Evolutionary conservation across 805 yeast species (phyloP), one percentile per base, ranked within the genome.

Genomic region (Lachancea kluyveri): DNA sequence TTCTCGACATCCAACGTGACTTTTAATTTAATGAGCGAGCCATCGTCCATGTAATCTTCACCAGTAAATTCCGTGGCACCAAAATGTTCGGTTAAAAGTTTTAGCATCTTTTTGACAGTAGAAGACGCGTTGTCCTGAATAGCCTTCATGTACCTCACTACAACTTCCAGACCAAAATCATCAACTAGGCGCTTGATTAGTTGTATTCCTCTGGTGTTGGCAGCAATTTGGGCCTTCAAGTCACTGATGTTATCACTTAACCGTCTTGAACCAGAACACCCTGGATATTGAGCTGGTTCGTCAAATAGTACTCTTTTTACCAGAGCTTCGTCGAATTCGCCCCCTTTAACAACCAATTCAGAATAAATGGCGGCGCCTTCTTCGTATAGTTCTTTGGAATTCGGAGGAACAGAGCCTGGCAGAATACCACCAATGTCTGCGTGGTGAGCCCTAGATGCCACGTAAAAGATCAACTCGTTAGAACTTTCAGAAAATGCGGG

Each of bases 351-450:
- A 10, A 90, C 65, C 38, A 82, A 67, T 52, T 80, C 88, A 1
- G 92, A 78, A 47, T 74, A 71, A 21, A 90, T 86, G 3, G 84
- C 74, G 2, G 95, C 96, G 26, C 96, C 97, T 59, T 88, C 96
- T 51, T 88, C 88, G 67, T 76, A 80, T 24, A 90, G 60, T 37
- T 77, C 77, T 48, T 78, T 84, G 2, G 96, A 85, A 50, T 81
- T 77, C 7, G 96, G 95, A 10, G 96, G 96, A 87, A 88, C 86
- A 0, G 94, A 81, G 1, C 96, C 96, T 1, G 96, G 95, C 21
- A 85, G 60, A 36, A 80, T 74, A 9, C 95, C 94, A 11, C 97
- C 96, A 50, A 90, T 88, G 57, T 88, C 97, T 5, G 96, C 88
- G 60, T 90, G 97, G 59, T 88, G 97, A 2, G 96, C 96, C 42